phyloP scores from a whole-genome alignment of 2,329 filamentous ascomycete genomes.

The Cephalotrichum gorgonifer region DNA sequence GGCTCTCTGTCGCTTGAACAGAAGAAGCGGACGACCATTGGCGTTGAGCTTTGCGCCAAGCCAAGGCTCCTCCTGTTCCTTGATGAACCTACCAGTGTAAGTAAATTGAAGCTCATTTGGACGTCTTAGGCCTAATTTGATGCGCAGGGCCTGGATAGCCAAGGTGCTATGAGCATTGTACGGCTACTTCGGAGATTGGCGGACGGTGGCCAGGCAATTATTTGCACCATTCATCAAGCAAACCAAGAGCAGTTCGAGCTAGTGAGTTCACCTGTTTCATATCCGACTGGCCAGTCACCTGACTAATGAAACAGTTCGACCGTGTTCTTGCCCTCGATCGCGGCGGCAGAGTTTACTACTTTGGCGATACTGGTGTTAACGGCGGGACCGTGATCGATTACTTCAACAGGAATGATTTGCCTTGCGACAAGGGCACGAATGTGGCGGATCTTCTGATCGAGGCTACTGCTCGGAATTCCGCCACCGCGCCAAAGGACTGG shows the following conservation, averaged over 20 bases:
- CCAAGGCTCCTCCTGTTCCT: background rate
- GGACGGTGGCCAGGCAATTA: background rate
- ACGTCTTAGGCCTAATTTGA: background rate
- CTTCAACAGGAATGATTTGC: background rate
- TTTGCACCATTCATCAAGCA: constrained; percentile 2
- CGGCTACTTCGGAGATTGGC: background rate
- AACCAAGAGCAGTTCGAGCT: constrained; percentile 7
- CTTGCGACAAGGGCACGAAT: constrained; percentile 29
- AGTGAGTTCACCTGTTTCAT: too few relatives aligned
- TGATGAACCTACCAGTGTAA: background rate
- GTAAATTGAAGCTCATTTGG: background rate
- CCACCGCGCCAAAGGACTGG: constrained; percentile 33
- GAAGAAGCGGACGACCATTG: background rate
- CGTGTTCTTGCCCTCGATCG: background rate
- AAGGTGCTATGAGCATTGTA: constrained; percentile 6
- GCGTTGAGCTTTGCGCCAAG: background rate
- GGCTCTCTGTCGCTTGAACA: background rate
- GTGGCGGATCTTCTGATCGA: constrained; percentile 30
- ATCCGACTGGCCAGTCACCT: too few relatives aligned
- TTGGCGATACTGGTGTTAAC: constrained; percentile 6
- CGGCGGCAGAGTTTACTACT: background rate
- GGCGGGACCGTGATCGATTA: background rate
- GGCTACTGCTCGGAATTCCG: background rate
- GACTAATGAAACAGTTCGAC: background rate
- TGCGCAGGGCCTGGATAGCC: constrained; percentile 5